Evolutionary conservation across 2,329 filamentous ascomycete genomes (phyloP), one percentile per base, ranked within the genome.

Genomic region (Beauveria varroae): DNA sequence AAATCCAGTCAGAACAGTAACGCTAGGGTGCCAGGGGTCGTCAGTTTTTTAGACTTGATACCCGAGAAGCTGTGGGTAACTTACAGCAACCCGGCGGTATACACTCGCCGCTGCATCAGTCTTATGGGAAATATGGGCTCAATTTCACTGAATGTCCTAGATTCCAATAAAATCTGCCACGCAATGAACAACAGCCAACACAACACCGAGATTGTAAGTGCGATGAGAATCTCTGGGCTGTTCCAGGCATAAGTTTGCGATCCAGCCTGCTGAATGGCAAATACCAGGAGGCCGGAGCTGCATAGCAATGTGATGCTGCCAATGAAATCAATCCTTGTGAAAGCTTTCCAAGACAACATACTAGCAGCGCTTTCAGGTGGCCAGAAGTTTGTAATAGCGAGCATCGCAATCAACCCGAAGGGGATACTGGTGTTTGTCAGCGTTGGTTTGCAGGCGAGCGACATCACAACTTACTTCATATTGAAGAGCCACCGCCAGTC

Each of bases 401-500:
- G 65, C n/a, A 83, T 74, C 3, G 78, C 75, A 12, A 78, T 65
- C 2, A 78, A 67, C 1, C 80, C 80, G 64, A 79, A 78, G 0
- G 81, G 81, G 24, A 83, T 74, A 64, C 81, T 83, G 60, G 10
- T n/a, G 8, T 8, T 30, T 63, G 40, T 60, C 34, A 63, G 68
- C 60, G 69, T 62, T 24, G 55, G 20, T 49, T 28, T 6, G 22
- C 16, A 63, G 9, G 22, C 12, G 28, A 16, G 30, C 30, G 3
- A 20, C 7, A 24, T 16, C 12, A 9, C n/a, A 2, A 65, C 78
- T 51, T 71, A 85, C 82, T 87, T 87, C 69, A 86, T 80, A 69
- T 82, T 81, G 69, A 86, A 86, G 44, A 86, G 76, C 75, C 82
- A 84, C 56, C 80, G 75, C 84, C 84, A 87, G 49, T 75, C 76